Evolutionary conservation across 2,329 filamentous ascomycete species (phyloP), one percentile per base, ranked within the genome.

Genomic region (Colletotrichum magnum): DNA sequence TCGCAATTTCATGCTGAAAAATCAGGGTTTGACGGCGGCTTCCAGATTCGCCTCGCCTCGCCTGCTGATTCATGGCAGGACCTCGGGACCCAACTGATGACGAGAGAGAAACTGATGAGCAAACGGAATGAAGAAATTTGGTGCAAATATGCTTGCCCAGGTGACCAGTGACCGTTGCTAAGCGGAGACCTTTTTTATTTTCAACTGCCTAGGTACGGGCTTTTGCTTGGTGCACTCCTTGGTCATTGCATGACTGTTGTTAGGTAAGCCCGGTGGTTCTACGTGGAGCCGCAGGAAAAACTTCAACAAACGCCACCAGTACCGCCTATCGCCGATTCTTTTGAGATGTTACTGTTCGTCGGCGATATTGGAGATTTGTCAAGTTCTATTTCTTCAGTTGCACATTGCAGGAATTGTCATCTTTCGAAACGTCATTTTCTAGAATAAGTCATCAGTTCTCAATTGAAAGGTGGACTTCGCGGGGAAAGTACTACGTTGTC

Each of bases 61-160:
- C n/a, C 24, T 28, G 41, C 48, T 62, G 59, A 62, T 45, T 62
- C 50, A 62, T 36, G 16, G 2, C 50, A 6, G 41, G 59, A 53
- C 59, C 59, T 50, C 3, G 5, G 41, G 59, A 53, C 59, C 59
- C 59, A 62, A 36, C 26, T 18, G 39, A 54, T 62, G 50, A 62
- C 59, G 50, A 43, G 59, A 62, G 50, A 62, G 36, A 62, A 62
- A 62, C 39, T 21, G 50, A 62, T 18, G 15, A 50, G 18, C 18
- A 59, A 39, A 59, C 28, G 43, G 57, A 36, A 39, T 51, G 32
- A 12, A n/a, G 16, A 43, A 43, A 7, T n/a, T 43, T 43, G 41
- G 13, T 15, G 41, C 41, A 43, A 43, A 43, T 43, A 24, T 43
- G 32, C 10, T 13, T 43, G 41, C 13, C 10, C 41, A 43, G 13